Conservation (phyloP, 2,329 filamentous ascomycete species). For the Mycosphaerella sp. region DNA sequence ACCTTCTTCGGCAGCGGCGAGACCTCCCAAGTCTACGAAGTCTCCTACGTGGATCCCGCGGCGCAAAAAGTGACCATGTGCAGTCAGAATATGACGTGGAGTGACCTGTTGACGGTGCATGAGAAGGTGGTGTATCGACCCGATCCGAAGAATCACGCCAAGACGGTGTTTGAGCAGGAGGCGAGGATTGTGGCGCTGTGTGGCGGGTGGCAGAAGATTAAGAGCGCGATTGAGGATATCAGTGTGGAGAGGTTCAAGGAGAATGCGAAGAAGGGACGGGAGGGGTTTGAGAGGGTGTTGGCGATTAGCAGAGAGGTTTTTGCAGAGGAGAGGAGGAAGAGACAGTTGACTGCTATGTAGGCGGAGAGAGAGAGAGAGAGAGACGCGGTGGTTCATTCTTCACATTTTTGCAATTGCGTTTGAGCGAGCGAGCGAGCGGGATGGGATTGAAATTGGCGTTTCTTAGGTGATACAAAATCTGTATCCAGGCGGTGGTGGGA, state of each 20-base stretch:
- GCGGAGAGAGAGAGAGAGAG: not conserved
- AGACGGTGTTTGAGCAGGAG: conserved; percentile 79
- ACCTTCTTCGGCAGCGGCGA: conserved; percentile 72
- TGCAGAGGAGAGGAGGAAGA: conserved; percentile 72
- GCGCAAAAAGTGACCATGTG: conserved; percentile 92
- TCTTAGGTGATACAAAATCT: no score
- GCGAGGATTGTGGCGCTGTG: conserved; percentile 90
- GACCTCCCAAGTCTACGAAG: conserved; percentile 86
- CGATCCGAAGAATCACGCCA: conserved; percentile 21
- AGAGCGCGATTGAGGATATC: conserved; percentile 90
- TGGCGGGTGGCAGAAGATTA: conserved; percentile 95
- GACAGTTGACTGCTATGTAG: conserved; percentile 17
- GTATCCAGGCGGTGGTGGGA: not conserved
- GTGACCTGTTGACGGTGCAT: conserved; percentile 81
- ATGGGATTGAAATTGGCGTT: not conserved
- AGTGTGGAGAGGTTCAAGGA: conserved; percentile 83
- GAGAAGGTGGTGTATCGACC: conserved; percentile 64
- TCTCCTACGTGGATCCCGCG: conserved; percentile 82
- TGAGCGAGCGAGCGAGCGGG: conserved; percentile 2
- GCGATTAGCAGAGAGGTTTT: conserved; percentile 91
- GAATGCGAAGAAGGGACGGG: conserved; percentile 81
- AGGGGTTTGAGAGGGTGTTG: conserved; percentile 91
- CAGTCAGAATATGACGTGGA: conserved; percentile 88
- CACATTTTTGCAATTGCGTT: not conserved
- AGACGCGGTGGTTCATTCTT: not conserved